Evolutionary conservation across 1,284 basidiomycete genomes (phyloP).

Genomic region (Ustilago shanxiensis): DNA sequence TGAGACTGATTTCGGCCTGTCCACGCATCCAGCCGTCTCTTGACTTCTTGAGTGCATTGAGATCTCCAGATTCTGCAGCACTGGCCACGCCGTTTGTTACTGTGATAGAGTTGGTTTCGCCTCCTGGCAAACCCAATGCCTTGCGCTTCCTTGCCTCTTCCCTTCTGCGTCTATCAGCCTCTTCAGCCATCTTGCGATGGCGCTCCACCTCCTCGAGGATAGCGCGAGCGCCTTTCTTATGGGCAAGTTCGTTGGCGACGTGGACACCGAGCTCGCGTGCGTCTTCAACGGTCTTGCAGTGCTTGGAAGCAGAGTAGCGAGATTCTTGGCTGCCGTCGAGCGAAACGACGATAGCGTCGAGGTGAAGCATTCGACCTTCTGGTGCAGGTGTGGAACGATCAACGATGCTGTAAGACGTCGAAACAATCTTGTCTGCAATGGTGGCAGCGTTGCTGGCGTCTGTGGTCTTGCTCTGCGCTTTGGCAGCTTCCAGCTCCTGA

Average conservation of each 20-base stretch:
- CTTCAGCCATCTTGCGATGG: conserved; percentile 66
- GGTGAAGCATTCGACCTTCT: conserved; percentile 45
- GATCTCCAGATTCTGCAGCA: conserved; percentile 41
- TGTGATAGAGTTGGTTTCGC: conserved; percentile 23
- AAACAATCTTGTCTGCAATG: conserved; percentile 48
- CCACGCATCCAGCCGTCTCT: conserved; percentile 48
- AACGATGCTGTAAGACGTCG: conserved; percentile 47
- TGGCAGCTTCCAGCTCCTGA: conserved; percentile 31
- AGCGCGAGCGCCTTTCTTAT: conserved; percentile 56
- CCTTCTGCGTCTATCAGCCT: conserved; percentile 58
- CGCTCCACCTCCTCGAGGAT: conserved; percentile 69
- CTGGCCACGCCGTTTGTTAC: conserved; percentile 27
- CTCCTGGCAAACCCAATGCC: conserved; percentile 36
- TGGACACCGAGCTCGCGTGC: conserved; percentile 58
- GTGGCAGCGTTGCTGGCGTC: conserved; percentile 18
- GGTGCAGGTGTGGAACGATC: conserved; percentile 52
- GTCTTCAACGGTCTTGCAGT: conserved; percentile 52
- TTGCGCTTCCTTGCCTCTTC: conserved; percentile 52
- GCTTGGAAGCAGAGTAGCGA: conserved; percentile 42
- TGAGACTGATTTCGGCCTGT: conserved; percentile 38
- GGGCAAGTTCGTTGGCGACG: conserved; percentile 62
- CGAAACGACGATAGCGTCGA: conserved; percentile 68
- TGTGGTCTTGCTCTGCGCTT: conserved; percentile 9
- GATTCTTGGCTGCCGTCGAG: conserved; percentile 63
- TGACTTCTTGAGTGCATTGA: conserved; percentile 37